Evolutionary conservation across 441 rosid genomes (phyloP), one percentile per base, ranked within the genome.

Genomic region (Euphorbia schlechtendalii): DNA sequence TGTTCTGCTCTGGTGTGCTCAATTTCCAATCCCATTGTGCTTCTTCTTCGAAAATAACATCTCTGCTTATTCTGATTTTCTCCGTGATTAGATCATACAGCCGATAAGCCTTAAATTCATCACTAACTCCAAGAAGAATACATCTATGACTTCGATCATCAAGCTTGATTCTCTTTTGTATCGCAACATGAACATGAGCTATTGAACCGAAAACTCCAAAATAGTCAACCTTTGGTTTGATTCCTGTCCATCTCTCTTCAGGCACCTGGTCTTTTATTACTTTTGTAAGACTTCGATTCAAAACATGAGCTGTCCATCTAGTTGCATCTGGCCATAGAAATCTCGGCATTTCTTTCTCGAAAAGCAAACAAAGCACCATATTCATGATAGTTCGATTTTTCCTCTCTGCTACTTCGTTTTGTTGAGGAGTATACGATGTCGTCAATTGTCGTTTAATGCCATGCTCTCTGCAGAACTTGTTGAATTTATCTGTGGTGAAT

Each of bases 21-120:
- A 63, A 4, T 11, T 48, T 51, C 67, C 67, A 63, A 11, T 63
- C 56, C 67, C 57, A 63, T 34, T 63, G n/a, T n/a, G n/a, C n/a
- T n/a, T n/a, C n/a, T n/a, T n/a, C n/a, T n/a, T n/a, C n/a, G n/a
- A n/a, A n/a, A n/a, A n/a, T n/a, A n/a, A n/a, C n/a, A n/a, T n/a
- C n/a, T n/a, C n/a, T n/a, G n/a, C n/a, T n/a, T n/a, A n/a, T n/a
- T n/a, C n/a, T n/a, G n/a, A n/a, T n/a, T n/a, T n/a, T n/a, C n/a
- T n/a, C n/a, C n/a, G n/a, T n/a, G n/a, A n/a, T n/a, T n/a, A n/a
- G n/a, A n/a, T n/a, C n/a, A n/a, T n/a, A n/a, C n/a, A n/a, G n/a
- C n/a, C n/a, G n/a, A n/a, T n/a, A n/a, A n/a, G n/a, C n/a, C n/a
- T n/a, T n/a, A n/a, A n/a, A n/a, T n/a, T n/a, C n/a, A n/a, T n/a